Conservation (phyloP, 2,329 filamentous ascomycete genomes). For the Geoglossum cookeanum region DNA sequence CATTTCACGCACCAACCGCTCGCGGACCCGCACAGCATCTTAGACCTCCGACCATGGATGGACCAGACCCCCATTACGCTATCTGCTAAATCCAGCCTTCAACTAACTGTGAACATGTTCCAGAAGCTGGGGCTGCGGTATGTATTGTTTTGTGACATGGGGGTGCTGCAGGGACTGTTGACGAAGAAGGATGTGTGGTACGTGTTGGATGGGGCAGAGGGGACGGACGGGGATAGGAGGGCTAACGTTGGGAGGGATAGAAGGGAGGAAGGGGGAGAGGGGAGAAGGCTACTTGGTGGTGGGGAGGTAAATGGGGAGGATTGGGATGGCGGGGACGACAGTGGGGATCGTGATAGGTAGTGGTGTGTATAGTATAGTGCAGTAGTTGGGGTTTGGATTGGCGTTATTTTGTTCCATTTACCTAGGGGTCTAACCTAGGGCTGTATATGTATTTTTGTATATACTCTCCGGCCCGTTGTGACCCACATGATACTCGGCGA, state of each 20-base stretch:
- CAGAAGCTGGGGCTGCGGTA: slow-evolving; percentile 85
- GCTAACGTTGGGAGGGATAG: neutral
- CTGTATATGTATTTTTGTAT: neutral
- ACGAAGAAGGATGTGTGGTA: slow-evolving; percentile 98
- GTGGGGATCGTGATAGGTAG: neutral
- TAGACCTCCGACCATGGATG: slow-evolving; percentile 95
- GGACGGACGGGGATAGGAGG: slow-evolving; percentile 34
- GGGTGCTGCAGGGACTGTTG: slow-evolving; percentile 62
- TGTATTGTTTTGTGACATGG: slow-evolving; percentile 68
- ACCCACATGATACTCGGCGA: too few relatives aligned
- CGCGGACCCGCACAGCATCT: slow-evolving; percentile 53
- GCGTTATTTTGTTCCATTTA: neutral
- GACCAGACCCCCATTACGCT: slow-evolving; percentile 93
- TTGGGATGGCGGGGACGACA: neutral
- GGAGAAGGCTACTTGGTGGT: neutral
- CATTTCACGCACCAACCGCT: slow-evolving; percentile 74
- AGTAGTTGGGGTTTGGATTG: neutral
- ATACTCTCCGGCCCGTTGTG: too few relatives aligned
- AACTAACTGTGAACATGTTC: slow-evolving; percentile 83
- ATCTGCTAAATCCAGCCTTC: slow-evolving; percentile 53
- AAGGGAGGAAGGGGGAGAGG: neutral
- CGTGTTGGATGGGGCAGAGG: slow-evolving; percentile 61
- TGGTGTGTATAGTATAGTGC: neutral
- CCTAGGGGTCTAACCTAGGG: neutral
- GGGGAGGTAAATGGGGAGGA: neutral